Evolutionary conservation across 352 stramenopile genomes (phyloP).

Genomic region (Vaucheria bursata): DNA sequence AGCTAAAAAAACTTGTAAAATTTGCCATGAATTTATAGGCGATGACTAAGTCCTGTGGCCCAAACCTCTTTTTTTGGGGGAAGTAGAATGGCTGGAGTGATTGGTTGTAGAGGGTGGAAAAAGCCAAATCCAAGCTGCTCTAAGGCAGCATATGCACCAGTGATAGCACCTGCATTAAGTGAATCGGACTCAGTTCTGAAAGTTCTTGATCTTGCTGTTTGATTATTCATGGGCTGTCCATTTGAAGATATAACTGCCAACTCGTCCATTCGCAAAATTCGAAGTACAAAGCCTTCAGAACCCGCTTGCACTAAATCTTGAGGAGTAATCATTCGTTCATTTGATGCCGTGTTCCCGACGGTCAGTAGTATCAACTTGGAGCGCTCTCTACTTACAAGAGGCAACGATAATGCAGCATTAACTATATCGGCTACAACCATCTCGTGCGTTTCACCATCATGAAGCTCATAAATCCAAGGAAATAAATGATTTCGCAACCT

Average conservation of each 20-base stretch:
- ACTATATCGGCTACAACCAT: no score
- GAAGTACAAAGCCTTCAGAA: neutral
- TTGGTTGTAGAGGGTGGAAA: slow-evolving; percentile 14
- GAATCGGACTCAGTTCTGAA: neutral
- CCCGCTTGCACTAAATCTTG: neutral
- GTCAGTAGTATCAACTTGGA: neutral
- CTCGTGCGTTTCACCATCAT: no score
- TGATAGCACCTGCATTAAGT: slow-evolving; percentile 1
- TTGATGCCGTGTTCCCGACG: neutral
- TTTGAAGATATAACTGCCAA: neutral
- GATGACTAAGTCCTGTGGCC: no score
- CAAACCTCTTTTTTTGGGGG: no score
- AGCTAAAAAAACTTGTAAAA: no score
- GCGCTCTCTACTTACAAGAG: no score
- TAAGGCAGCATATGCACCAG: slow-evolving; percentile 10
- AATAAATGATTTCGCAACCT: no score
- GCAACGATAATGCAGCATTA: no score
- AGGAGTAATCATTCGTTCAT: neutral
- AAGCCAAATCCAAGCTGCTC: slow-evolving; percentile 13
- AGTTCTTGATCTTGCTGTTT: neutral
- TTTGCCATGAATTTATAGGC: no score
- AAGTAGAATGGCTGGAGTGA: neutral
- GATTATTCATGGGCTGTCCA: neutral
- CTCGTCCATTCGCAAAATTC: neutral
- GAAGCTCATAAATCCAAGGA: no score